Conservation (phyloP, 2,329 filamentous ascomycete genomes). For the Venturia carpophila region DNA sequence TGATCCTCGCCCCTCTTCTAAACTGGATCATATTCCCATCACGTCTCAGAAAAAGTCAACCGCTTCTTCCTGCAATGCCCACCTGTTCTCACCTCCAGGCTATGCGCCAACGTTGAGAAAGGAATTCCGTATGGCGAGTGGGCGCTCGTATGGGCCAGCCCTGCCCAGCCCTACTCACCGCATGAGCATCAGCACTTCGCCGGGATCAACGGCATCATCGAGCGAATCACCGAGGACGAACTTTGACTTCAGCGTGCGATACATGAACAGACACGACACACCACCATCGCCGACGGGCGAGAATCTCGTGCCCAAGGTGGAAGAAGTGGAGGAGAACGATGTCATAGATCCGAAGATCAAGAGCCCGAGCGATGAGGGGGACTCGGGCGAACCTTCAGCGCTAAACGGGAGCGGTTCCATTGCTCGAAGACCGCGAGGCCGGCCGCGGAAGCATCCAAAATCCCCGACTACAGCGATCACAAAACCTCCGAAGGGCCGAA, state of each 20-base stretch:
- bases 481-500: slow-evolving; percentile 68
- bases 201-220: slow-evolving; percentile 27
- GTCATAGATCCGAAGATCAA: slow-evolving; percentile 20
- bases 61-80: slow-evolving; percentile 7
- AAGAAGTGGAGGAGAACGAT: slow-evolving; percentile 44
- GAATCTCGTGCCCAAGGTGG: slow-evolving; percentile 45
- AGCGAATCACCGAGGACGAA: slow-evolving; percentile 34
- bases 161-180: slow-evolving; percentile 10
- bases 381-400: slow-evolving; percentile 26
- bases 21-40: not conserved
- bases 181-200: slow-evolving; percentile 26
- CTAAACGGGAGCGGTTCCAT: slow-evolving; percentile 27
- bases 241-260: slow-evolving; percentile 29
- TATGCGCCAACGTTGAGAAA: slow-evolving; percentile 7
- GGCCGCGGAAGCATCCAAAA: slow-evolving; percentile 70
- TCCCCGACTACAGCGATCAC: slow-evolving; percentile 50
- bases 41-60: slow-evolving; percentile 3
- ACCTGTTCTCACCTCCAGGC: not conserved
- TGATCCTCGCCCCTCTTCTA: slow-evolving; percentile 13
- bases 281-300: slow-evolving; percentile 24
- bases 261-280: slow-evolving; percentile 23
- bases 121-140: slow-evolving; percentile 13
- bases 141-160: slow-evolving; percentile 2
- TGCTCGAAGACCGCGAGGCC: slow-evolving; percentile 50
- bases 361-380: slow-evolving; percentile 22